phyloP scores from a whole-genome alignment of 2,329 filamentous ascomycete genomes.

The Exophiala calicioides region DNA sequence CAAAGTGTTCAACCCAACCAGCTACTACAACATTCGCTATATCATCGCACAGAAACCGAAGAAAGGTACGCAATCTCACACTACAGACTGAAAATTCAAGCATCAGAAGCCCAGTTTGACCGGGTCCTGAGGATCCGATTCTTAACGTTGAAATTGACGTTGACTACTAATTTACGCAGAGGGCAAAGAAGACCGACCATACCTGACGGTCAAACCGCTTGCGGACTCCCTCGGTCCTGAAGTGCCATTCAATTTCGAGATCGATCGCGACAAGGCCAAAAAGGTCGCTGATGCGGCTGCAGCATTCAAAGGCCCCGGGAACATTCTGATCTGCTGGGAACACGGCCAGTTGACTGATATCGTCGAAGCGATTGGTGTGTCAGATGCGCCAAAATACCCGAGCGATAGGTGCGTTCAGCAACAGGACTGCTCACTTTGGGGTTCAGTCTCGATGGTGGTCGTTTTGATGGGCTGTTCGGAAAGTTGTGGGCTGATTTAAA shows the following conservation, averaged over 20 bases:
- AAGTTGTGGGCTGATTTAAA: too few relatives aligned
- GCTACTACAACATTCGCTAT: slow-evolving; percentile 57
- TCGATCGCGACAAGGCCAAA: slow-evolving; percentile 54
- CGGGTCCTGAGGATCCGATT: too few relatives aligned
- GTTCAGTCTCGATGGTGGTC: too few relatives aligned
- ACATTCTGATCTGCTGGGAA: slow-evolving; percentile 65
- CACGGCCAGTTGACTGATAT: slow-evolving; percentile 57
- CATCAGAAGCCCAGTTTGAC: too few relatives aligned
- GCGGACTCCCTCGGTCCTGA: slow-evolving; percentile 38
- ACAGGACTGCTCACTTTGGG: too few relatives aligned
- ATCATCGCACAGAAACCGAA: slow-evolving; percentile 61
- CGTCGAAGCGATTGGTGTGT: slow-evolving; percentile 53
- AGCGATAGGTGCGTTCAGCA: slow-evolving; percentile 42
- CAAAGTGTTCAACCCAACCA: slow-evolving; percentile 55
- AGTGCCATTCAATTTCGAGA: slow-evolving; percentile 11
- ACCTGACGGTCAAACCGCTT: slow-evolving; percentile 59
- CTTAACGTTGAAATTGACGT: too few relatives aligned
- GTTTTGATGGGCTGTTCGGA: too few relatives aligned
- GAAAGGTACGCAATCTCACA: slow-evolving; percentile 18
- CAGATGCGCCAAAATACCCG: slow-evolving; percentile 54
- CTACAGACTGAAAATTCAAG: neutral
- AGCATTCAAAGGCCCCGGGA: slow-evolving; percentile 51
- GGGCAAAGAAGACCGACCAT: slow-evolving; percentile 56
- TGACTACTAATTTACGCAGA: slow-evolving; percentile 38
- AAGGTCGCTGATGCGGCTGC: slow-evolving; percentile 57